Conservation (phyloP, 495 filamentous ascomycete species). For the Neurospora sp. region DNA sequence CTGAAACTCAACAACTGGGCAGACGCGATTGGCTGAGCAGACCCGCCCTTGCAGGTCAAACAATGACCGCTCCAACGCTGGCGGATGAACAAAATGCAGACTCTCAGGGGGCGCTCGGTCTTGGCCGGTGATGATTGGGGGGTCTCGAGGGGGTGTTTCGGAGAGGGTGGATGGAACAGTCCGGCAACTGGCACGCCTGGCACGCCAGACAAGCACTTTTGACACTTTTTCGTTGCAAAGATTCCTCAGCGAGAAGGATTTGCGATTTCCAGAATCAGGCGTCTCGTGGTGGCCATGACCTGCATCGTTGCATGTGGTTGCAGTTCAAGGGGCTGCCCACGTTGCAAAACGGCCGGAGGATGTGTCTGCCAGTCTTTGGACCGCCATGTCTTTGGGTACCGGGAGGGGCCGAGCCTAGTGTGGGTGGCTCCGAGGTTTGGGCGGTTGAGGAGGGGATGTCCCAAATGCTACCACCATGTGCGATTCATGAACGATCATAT, state of each 20-base stretch:
- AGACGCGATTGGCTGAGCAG: slow-evolving; percentile 13
- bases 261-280: background rate
- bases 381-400: background rate
- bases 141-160: background rate
- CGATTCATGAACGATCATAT: background rate
- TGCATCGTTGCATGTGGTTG: background rate
- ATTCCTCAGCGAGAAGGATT: background rate
- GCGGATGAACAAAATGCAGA: background rate
- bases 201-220: background rate
- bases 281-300: background rate
- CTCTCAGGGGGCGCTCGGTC: background rate
- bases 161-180: background rate
- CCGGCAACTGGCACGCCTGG: background rate
- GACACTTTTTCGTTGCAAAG: background rate
- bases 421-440: background rate
- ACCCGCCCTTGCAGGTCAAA: slow-evolving; percentile 17
- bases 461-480: background rate
- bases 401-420: background rate
- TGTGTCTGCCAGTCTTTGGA: background rate
- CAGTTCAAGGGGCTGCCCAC: background rate
- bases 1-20: slow-evolving; percentile 6
- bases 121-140: background rate
- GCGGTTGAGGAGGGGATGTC: background rate
- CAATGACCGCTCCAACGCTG: slow-evolving; percentile 16
- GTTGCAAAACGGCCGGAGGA: background rate